These are phyloP conservation scores for Thalassiosira ordinaria DNA, from an alignment of 352 stramenopile species.

Conservation along the genomic window DNA sequence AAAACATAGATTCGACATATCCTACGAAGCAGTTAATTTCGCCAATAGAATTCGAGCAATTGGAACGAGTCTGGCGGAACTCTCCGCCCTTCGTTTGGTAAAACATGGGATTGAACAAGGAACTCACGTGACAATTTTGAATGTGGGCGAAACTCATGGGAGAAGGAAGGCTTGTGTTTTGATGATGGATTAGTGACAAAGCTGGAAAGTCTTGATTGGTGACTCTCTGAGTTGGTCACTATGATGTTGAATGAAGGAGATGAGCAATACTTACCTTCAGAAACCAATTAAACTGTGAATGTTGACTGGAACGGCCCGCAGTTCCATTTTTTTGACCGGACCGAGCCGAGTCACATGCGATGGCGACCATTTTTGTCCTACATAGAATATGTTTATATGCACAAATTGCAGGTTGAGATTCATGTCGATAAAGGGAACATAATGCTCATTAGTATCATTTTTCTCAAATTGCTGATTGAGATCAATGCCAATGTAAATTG, in stretches of 20 bases:
- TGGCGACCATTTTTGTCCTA: too few relatives aligned
- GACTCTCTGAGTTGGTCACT: conserved; percentile 58
- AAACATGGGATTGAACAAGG: conserved; percentile 77
- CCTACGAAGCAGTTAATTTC: conserved; percentile 83
- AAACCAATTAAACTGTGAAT: too few relatives aligned
- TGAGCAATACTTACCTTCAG: too few relatives aligned
- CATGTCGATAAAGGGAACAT: too few relatives aligned
- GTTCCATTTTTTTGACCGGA: too few relatives aligned
- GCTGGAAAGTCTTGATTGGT: conserved; percentile 73
- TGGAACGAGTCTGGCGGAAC: conserved; percentile 93
- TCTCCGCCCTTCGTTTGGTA: conserved; percentile 93
- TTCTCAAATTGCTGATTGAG: too few relatives aligned
- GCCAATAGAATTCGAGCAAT: conserved; percentile 92
- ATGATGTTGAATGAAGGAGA: conserved; percentile 19
- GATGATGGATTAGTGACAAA: conserved; percentile 67
- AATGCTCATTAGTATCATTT: too few relatives aligned
- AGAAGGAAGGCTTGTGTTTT: conserved; percentile 44
- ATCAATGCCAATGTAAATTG: too few relatives aligned
- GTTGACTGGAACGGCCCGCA: too few relatives aligned
- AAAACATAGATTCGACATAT: conserved; percentile 83
- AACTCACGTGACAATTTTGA: conserved; percentile 75
- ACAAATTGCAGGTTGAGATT: too few relatives aligned
- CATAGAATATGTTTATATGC: too few relatives aligned
- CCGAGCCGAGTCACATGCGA: too few relatives aligned
- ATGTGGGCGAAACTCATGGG: conserved; percentile 78